Evolutionary conservation across 352 stramenopile species (phyloP).

Genomic region (Globisporangium polare): DNA sequence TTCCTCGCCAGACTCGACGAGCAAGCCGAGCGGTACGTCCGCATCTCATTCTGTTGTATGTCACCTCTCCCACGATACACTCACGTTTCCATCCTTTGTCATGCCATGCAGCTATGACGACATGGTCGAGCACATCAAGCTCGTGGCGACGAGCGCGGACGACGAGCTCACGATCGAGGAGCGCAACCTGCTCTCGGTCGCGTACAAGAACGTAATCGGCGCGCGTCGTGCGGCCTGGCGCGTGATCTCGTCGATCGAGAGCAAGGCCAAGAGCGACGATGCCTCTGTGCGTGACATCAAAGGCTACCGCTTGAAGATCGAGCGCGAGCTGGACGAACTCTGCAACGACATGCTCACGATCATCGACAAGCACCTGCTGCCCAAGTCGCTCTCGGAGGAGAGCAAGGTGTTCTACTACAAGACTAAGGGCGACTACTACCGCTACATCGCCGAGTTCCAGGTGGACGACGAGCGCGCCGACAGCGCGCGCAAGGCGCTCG

Average conservation of each 20-base stretch:
- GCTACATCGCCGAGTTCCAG: constrained; percentile 99
- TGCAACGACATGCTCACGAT: constrained; percentile 98
- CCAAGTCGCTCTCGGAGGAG: constrained; percentile 97
- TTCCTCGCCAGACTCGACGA: constrained; percentile 83
- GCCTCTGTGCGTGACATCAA: constrained; percentile 59
- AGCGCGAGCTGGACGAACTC: constrained; percentile 94
- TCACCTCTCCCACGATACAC: too few relatives aligned
- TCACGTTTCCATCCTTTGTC: neutral
- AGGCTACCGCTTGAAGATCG: constrained; percentile 97
- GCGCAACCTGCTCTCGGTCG: constrained; percentile 95
- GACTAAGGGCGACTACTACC: constrained; percentile 99
- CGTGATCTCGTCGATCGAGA: constrained; percentile 98
- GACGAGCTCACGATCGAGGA: constrained; percentile 98
- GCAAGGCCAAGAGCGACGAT: constrained; percentile 69
- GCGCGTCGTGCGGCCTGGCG: constrained; percentile 97
- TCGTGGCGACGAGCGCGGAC: constrained; percentile 95
- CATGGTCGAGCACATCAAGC: constrained; percentile 98
- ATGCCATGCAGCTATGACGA: constrained; percentile 72
- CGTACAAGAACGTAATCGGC: constrained; percentile 98
- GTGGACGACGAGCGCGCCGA: constrained; percentile 95
- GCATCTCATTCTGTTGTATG: too few relatives aligned
- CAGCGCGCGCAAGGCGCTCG: constrained; percentile 80
- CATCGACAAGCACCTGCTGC: constrained; percentile 96
- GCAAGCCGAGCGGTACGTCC: constrained; percentile 74
- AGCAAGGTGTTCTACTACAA: constrained; percentile 99